A percentile compares a stretch with the other conserved stretches of the same genome.
phyloP scores from a whole-genome alignment of 257 asterid genomes.

The Rubia yunnanensis region DNA sequence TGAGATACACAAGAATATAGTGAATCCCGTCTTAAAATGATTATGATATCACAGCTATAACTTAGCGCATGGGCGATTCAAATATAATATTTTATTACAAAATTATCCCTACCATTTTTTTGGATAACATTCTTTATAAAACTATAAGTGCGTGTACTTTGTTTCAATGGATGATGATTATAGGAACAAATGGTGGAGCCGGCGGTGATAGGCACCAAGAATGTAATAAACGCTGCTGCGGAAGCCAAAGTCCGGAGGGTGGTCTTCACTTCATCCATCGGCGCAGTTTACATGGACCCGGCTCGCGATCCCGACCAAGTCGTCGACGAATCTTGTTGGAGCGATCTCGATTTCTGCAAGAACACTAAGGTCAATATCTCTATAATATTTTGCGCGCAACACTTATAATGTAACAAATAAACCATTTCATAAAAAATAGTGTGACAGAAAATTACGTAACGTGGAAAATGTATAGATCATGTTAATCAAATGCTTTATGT shows the following conservation, averaged over 20 bases:
- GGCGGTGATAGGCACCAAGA: slow-evolving; percentile 67
- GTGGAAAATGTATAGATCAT: too few relatives aligned
- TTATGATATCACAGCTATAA: too few relatives aligned
- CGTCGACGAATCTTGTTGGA: slow-evolving; percentile 96
- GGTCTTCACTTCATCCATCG: slow-evolving; percentile 81
- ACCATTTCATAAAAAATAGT: too few relatives aligned
- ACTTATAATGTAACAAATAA: neutral
- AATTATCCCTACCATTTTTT: too few relatives aligned
- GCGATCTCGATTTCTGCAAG: slow-evolving; percentile 88
- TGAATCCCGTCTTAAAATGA: too few relatives aligned
- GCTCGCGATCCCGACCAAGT: slow-evolving; percentile 44
- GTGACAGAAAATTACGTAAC: too few relatives aligned
- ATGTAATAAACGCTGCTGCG: slow-evolving; percentile 74
- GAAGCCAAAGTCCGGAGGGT: slow-evolving; percentile 71
- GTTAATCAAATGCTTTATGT: too few relatives aligned
- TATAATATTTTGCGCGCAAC: neutral
- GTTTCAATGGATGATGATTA: neutral
- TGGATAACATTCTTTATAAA: too few relatives aligned
- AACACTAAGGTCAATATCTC: slow-evolving; percentile 50
- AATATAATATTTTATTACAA: too few relatives aligned
- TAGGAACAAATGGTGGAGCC: slow-evolving; percentile 99
- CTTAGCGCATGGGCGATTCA: too few relatives aligned
- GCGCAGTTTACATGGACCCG: slow-evolving; percentile 89
- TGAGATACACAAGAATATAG: too few relatives aligned
- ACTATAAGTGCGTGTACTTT: neutral